Evolutionary conservation across 371 early-diverging fungal species (phyloP).

Genomic region (Mortierella sp.): DNA sequence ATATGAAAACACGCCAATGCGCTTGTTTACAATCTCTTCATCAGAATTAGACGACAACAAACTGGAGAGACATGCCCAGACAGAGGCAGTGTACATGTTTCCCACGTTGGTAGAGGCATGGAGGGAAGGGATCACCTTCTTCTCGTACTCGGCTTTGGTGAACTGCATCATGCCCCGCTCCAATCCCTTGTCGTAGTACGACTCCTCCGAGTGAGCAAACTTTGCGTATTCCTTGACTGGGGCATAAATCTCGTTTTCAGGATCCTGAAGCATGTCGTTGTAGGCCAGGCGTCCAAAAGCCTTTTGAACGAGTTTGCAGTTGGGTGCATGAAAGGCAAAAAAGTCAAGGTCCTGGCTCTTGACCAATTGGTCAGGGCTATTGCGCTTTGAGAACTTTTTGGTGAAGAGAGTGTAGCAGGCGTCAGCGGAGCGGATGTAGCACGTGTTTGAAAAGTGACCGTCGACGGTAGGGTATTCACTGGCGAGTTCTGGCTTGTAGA

Average conservation of each 20-base stretch:
- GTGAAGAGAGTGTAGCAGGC: conserved; percentile 88
- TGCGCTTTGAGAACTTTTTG: conserved; percentile 72
- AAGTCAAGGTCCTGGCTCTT: conserved; percentile 82
- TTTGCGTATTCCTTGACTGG: conserved; percentile 63
- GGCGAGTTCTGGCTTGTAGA: conserved; percentile 97
- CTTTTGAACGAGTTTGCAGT: conserved; percentile 97
- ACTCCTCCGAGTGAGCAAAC: conserved; percentile 70
- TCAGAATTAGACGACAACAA: conserved; percentile 81
- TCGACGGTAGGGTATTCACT: conserved; percentile 98
- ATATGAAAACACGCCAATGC: conserved; percentile 94
- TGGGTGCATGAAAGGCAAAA: conserved; percentile 95
- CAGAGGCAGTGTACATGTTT: conserved; percentile 97
- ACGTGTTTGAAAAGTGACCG: conserved; percentile 92
- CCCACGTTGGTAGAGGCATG: conserved; percentile 92
- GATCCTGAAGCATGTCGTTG: conserved; percentile 90
- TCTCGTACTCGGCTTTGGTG: conserved; percentile 78
- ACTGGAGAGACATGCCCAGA: conserved; percentile 91
- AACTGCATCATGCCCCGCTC: conserved; percentile 90
- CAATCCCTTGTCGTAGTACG: conserved; percentile 87
- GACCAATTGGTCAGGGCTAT: conserved; percentile 39
- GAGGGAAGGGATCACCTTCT: conserved; percentile 88
- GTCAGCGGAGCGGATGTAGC: conserved; percentile 94
- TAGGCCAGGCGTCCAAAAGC: conserved; percentile 85
- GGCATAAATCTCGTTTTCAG: conserved; percentile 74
- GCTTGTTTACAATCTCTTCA: conserved; percentile 82